These are phyloP conservation scores for Candida ficus DNA, from an alignment of 805 yeast genomes.

Conservation along the genomic window DNA sequence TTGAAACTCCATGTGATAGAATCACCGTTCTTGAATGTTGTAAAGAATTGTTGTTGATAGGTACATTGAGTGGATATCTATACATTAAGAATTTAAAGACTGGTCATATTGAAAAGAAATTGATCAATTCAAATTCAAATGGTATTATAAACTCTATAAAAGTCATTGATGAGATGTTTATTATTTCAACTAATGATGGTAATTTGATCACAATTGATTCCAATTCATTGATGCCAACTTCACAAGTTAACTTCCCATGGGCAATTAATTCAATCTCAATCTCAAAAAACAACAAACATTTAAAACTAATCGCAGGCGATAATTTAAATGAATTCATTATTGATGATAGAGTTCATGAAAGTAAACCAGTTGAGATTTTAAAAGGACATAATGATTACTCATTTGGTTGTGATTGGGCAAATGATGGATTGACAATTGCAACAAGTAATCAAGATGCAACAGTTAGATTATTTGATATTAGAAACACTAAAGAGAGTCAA, in stretches of 20 bases:
- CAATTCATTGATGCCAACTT: slow-evolving; percentile 15
- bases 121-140: slow-evolving; percentile 37
- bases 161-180: slow-evolving; percentile 29
- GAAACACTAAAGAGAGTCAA: slow-evolving; percentile 26
- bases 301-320: slow-evolving; percentile 49
- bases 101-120: slow-evolving; percentile 28
- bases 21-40: slow-evolving; percentile 45
- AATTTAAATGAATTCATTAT: slow-evolving; percentile 35
- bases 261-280: slow-evolving; percentile 46
- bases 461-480: slow-evolving; percentile 46
- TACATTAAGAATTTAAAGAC: slow-evolving; percentile 31
- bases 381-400: slow-evolving; percentile 51
- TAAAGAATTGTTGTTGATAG: slow-evolving; percentile 39
- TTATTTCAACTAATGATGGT: slow-evolving; percentile 49
- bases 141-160: slow-evolving; percentile 50
- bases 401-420: slow-evolving; percentile 57
- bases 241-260: slow-evolving; percentile 31
- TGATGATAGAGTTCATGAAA: slow-evolving; percentile 33
- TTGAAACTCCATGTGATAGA: slow-evolving; percentile 26
- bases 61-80: slow-evolving; percentile 47
- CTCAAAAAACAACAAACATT: slow-evolving; percentile 33
- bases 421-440: slow-evolving; percentile 37
- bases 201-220: slow-evolving; percentile 38
- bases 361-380: slow-evolving; percentile 19
- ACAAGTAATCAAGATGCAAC: slow-evolving; percentile 62